phyloP scores from a whole-genome alignment of 352 stramenopile genomes.

The Globisporangium ultimum region DNA sequence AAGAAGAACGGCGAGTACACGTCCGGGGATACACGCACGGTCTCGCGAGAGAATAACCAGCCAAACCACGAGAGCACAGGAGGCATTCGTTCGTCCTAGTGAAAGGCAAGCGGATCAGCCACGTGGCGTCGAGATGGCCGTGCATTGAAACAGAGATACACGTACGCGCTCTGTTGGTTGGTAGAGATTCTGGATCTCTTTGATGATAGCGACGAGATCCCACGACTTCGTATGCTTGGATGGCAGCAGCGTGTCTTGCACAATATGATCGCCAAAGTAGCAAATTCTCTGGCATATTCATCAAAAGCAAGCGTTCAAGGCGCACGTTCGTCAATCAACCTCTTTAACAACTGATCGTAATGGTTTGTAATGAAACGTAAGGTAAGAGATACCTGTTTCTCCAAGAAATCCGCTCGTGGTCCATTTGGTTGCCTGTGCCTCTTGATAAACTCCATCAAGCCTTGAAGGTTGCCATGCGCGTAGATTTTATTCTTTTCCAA shows the following conservation, averaged over 20 bases:
- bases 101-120: no score
- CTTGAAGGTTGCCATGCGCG: conserved; percentile 38
- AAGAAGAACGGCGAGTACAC: conserved; percentile 52
- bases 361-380: not conserved
- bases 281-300: conserved; percentile 29
- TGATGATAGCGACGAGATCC: conserved; percentile 45
- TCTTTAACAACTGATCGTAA: not conserved
- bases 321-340: not conserved
- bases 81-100: conserved; percentile 6
- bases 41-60: conserved; percentile 20
- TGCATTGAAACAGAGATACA: not conserved
- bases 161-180: conserved; percentile 28
- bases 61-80: conserved; percentile 18
- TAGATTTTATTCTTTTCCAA: conserved; percentile 39
- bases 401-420: not conserved
- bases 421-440: not conserved
- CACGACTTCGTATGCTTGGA: conserved; percentile 27
- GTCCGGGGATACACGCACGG: conserved; percentile 17
- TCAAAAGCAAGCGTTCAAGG: not conserved
- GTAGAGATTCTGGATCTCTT: conserved; percentile 42
- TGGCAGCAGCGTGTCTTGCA: conserved; percentile 41
- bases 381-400: conserved; percentile 8
- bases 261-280: conserved; percentile 53
- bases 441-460: conserved; percentile 10
- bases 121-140: no score